Evolutionary conservation across 78 protist species (phyloP).

Genomic region (Dictyostelium brefeldianum): DNA sequence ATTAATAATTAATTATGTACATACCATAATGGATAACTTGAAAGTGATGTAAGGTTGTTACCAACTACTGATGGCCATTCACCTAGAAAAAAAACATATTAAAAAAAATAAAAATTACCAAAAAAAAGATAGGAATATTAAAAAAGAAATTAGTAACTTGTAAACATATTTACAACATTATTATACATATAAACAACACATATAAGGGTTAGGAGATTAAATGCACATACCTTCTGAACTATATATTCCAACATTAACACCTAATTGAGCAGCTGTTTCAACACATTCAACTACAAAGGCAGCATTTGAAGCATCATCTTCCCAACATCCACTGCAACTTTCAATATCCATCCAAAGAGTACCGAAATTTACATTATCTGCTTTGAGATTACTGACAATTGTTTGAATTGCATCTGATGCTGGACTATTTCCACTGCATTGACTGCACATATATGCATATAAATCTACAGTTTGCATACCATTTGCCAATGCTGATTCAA

Average conservation of each 20-base stretch:
- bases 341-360: conserved; percentile 65
- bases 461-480: conserved; percentile 49
- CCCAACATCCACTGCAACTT: conserved; percentile 65
- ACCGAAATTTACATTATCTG: neutral
- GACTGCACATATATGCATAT: conserved; percentile 47
- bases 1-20: too few species aligned
- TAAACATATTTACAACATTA: too few species aligned
- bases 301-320: neutral
- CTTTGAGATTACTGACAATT: neutral
- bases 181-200: too few species aligned
- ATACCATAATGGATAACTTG: neutral
- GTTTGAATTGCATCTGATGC: conserved; percentile 25
- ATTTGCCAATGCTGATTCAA: conserved; percentile 4
- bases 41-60: neutral
- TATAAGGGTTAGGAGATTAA: conserved; percentile 30
- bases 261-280: neutral
- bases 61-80: conserved; percentile 39
- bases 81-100: too few species aligned
- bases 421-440: conserved; percentile 54
- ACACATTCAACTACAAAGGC: conserved; percentile 37
- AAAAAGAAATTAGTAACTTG: neutral
- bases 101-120: too few species aligned
- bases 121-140: too few species aligned
- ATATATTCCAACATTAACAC: conserved; percentile 30
- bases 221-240: conserved; percentile 23